A percentile compares a stretch with the other conserved stretches of the same genome.
phyloP scores from a whole-genome alignment of 352 stramenopile genomes.

The Globisporangium spiculum region DNA sequence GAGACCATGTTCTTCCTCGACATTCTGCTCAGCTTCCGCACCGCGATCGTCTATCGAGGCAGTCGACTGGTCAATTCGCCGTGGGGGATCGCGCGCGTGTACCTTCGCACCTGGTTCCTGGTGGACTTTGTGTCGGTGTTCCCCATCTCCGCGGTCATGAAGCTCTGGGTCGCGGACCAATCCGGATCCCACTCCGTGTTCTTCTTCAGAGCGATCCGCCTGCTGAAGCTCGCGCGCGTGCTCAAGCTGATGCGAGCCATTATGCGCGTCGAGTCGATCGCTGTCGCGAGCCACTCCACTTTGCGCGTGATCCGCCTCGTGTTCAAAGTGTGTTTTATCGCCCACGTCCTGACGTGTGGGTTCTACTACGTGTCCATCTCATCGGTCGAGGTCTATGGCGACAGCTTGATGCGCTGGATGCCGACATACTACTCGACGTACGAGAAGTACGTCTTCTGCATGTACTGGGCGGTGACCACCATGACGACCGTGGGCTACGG shows the following conservation, averaged over 20 bases:
- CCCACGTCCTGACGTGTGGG: conserved; percentile 55
- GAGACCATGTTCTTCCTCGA: conserved; percentile 52
- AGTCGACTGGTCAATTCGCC: conserved; percentile 30
- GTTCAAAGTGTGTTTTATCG: conserved; percentile 61
- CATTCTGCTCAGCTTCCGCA: conserved; percentile 59
- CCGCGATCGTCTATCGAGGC: conserved; percentile 31
- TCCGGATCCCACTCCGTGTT: conserved; percentile 30
- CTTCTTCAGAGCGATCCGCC: conserved; percentile 62
- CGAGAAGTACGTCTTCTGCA: conserved; percentile 66
- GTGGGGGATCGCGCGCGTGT: conserved; percentile 33
- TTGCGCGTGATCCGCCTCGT: conserved; percentile 55
- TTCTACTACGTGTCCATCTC: conserved; percentile 57
- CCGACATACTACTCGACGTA: conserved; percentile 24
- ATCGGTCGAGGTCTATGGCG: conserved; percentile 27
- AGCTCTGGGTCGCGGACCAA: conserved; percentile 12
- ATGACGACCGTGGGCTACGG: conserved; percentile 83
- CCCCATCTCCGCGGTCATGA: conserved; percentile 40
- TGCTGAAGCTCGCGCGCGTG: conserved; percentile 85
- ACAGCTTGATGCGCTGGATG: conserved; percentile 29
- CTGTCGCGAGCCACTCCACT: conserved; percentile 44
- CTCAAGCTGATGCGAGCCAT: conserved; percentile 84
- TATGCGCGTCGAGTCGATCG: conserved; percentile 48
- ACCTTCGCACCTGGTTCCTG: conserved; percentile 70
- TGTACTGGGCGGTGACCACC: conserved; percentile 79
- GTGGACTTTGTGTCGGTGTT: conserved; percentile 70